Conservation (phyloP, 768 basidiomycete genomes). For the Rhizopogon vulgaris region DNA sequence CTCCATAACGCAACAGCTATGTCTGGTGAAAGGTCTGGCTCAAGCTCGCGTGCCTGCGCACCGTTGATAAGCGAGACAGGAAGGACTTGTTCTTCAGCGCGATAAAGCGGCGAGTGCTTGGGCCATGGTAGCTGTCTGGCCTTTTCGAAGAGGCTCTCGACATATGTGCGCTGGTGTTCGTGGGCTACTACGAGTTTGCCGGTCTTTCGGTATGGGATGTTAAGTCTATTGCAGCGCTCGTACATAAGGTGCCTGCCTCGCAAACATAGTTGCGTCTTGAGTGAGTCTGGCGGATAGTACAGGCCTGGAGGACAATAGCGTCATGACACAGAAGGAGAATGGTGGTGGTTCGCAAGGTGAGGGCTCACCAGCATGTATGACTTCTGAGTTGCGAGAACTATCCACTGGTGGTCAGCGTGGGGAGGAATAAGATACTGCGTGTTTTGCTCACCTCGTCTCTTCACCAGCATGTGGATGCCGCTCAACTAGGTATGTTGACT, state of each 20-base stretch:
- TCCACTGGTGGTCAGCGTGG: background rate
- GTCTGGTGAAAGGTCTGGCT: slow-evolving; percentile 73
- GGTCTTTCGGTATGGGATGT: slow-evolving; percentile 63
- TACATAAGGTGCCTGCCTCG: slow-evolving; percentile 85
- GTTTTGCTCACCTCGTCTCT: slow-evolving; percentile 65
- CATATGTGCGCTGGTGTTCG: slow-evolving; percentile 58
- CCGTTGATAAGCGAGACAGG: slow-evolving; percentile 66
- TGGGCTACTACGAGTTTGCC: slow-evolving; percentile 91
- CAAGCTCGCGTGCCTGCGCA: slow-evolving; percentile 61
- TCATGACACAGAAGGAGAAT: background rate
- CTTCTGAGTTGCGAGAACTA: slow-evolving; percentile 92
- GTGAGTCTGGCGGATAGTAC: slow-evolving; percentile 76
- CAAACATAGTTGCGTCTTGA: slow-evolving; percentile 83
- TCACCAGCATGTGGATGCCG: slow-evolving; percentile 70
- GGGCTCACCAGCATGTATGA: slow-evolving; percentile 77
- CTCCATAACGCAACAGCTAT: slow-evolving; percentile 75
- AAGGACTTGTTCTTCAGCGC: slow-evolving; percentile 32
- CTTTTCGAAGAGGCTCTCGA: slow-evolving; percentile 63
- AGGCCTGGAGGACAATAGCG: slow-evolving; percentile 42
- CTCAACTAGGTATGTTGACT: slow-evolving; percentile 79
- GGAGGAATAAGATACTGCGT: background rate
- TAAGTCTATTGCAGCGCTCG: slow-evolving; percentile 54
- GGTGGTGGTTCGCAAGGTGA: background rate
- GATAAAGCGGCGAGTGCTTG: slow-evolving; percentile 26
- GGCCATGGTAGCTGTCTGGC: slow-evolving; percentile 51